These are phyloP conservation scores for Brettanomyces bruxellensis DNA, from an alignment of 805 yeast species.

Conservation along the genomic window DNA sequence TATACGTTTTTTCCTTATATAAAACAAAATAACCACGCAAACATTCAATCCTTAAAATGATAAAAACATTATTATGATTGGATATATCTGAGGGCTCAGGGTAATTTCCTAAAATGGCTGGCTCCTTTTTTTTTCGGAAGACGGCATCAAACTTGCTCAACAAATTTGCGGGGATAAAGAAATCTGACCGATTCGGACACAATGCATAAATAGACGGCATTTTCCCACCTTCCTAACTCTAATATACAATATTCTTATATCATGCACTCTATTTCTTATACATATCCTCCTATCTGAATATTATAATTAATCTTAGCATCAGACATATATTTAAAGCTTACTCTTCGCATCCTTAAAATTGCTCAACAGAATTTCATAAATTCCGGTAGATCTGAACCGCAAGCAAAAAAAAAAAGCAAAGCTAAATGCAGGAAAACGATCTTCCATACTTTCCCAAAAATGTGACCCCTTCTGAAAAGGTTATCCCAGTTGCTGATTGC, in stretches of 20 bases:
- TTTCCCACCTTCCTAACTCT: neutral
- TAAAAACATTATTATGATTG: no score
- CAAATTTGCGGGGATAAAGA: no score
- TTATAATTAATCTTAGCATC: neutral
- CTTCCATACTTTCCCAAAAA: conserved; percentile 1
- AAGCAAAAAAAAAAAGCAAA: neutral
- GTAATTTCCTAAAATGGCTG: no score
- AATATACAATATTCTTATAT: no score
- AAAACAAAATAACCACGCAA: no score
- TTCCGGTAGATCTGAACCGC: neutral
- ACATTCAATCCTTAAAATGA: no score
- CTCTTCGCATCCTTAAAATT: neutral
- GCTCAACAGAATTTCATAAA: neutral
- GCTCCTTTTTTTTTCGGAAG: no score
- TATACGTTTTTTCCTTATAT: no score
- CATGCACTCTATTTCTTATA: neutral
- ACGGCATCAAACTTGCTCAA: no score
- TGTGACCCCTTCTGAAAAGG: conserved; percentile 3
- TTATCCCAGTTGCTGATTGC: conserved; percentile 12
- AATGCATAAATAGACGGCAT: neutral
- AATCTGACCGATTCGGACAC: neutral
- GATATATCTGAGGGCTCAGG: no score
- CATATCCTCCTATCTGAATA: neutral
- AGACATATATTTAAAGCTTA: neutral
- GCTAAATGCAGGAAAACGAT: neutral